Evolutionary conservation across 176 grass and related monocot species (phyloP), one percentile per base, ranked within the genome.

Genomic region (Lolium multiflorum): DNA sequence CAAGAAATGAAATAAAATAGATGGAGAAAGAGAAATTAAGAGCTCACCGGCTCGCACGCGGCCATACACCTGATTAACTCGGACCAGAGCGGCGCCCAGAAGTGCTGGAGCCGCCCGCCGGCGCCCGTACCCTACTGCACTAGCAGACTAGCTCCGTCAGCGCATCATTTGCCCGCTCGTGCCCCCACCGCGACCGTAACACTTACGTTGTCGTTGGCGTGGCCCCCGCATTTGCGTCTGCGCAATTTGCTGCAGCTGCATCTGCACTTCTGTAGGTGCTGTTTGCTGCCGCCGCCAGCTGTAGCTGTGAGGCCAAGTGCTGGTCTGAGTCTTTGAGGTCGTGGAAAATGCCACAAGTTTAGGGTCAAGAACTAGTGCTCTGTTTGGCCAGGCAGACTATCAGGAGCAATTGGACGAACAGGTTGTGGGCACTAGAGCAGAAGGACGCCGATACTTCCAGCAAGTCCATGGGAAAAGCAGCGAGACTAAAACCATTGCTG

Each of bases 331-430:
- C n/a, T n/a, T n/a, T 57, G 17, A 16, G 17, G 20, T 24, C 21
- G n/a, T 61, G 37, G 66, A 1, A 38, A 69, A 70, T n/a, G 14
- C 37, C 3, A 70, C 16, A 41, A 70, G 66, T 9, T 7, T 6
- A 56, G 17, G 17, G 54, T 5, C n/a, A 9, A 11, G 20, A 15
- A 16, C 63, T 35, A 67, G 28, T 37, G 63, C 31, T 67, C 14
- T 37, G 63, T 67, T 18, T 37, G 26, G 63, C 63, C 24, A 14
- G 24, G 24, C 61, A 75, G 37, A 9, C 21, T 17, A 70, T 6
- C 8, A 9, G 3, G 37, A 84, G 76, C 87, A 89, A 89, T 74
- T 74, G 57, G 2, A 24, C 87, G 73, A 89, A 84, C 57, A 84
- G 16, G 7, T 66, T 57, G 8, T 11, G 31, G 3, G 65, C 81